Percentiles rank a stretch among this genome's conserved stretches.
Evolutionary conservation across 208 protist species (phyloP).

Genomic region (Trypanosomatidae sp.): DNA sequence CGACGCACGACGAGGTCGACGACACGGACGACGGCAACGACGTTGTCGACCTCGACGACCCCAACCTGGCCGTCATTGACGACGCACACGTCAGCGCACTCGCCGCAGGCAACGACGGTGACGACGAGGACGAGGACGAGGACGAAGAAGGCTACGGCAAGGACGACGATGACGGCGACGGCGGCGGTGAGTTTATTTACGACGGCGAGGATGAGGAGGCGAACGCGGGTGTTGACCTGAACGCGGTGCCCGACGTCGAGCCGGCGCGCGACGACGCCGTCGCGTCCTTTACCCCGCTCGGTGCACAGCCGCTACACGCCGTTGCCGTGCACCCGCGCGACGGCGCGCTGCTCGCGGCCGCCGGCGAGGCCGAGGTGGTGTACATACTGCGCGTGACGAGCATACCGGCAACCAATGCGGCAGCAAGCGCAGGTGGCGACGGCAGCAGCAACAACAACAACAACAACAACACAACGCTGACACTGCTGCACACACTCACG

Average conservation of each 20-base stretch:
- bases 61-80: slow-evolving; percentile 59
- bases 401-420: neutral
- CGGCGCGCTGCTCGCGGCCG: slow-evolving; percentile 27
- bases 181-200: slow-evolving; percentile 4
- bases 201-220: slow-evolving; percentile 9
- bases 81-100: too few species aligned
- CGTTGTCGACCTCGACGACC: slow-evolving; percentile 80
- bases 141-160: slow-evolving; percentile 23
- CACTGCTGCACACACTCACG: slow-evolving; percentile 18
- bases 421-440: neutral
- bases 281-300: slow-evolving; percentile 27
- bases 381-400: slow-evolving; percentile 24
- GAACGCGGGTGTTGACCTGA: slow-evolving; percentile 32
- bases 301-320: slow-evolving; percentile 44
- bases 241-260: slow-evolving; percentile 52
- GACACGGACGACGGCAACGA: slow-evolving; percentile 25
- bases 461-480: neutral
- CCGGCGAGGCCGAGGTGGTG: slow-evolving; percentile 64
- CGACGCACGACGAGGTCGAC: slow-evolving; percentile 6
- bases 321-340: slow-evolving; percentile 31
- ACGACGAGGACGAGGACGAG: slow-evolving; percentile 11
- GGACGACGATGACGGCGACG: slow-evolving; percentile 3
- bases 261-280: slow-evolving; percentile 73
- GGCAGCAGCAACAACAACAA: neutral
- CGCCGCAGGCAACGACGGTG: too few species aligned